These are phyloP conservation scores for Blastocladiella emersonii DNA, from an alignment of 371 early-diverging fungal species.

Conservation along the genomic window DNA sequence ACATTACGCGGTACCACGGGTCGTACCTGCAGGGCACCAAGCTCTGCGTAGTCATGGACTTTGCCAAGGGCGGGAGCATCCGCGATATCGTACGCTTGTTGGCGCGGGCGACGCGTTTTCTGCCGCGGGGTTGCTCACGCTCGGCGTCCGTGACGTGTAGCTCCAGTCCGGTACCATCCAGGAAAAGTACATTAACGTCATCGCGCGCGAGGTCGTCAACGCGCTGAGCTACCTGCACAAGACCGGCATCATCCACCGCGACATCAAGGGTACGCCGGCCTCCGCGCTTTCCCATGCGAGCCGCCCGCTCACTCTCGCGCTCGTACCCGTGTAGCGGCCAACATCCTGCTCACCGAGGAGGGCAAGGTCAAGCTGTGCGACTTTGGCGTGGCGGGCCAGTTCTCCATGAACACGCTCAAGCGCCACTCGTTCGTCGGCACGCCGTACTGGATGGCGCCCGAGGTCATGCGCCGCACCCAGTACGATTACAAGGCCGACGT, in stretches of 20 bases:
- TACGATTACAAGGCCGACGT: conserved; percentile 75
- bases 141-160: conserved; percentile 14
- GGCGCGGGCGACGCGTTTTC: no score
- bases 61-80: conserved; percentile 88
- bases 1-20: conserved; percentile 88
- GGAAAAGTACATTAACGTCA: conserved; percentile 71
- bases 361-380: conserved; percentile 92
- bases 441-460: conserved; percentile 31
- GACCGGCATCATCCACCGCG: conserved; percentile 87
- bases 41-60: conserved; percentile 96
- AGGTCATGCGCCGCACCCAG: conserved; percentile 44
- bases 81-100: conserved; percentile 45
- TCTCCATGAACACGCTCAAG: conserved; percentile 45
- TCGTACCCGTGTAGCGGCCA: conserved; percentile 49
- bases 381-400: conserved; percentile 37
- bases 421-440: conserved; percentile 81
- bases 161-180: conserved; percentile 77
- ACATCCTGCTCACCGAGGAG: conserved; percentile 65
- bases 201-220: conserved; percentile 68
- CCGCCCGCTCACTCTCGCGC: not conserved
- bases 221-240: conserved; percentile 89
- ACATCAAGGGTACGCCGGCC: conserved; percentile 69
- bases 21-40: conserved; percentile 78
- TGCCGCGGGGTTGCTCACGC: no score
- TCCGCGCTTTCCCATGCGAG: not conserved